A percentile compares a stretch with the other conserved stretches of the same genome.
Evolutionary conservation across 495 filamentous ascomycete species (phyloP).

Genomic region (Apodospora peruviana): DNA sequence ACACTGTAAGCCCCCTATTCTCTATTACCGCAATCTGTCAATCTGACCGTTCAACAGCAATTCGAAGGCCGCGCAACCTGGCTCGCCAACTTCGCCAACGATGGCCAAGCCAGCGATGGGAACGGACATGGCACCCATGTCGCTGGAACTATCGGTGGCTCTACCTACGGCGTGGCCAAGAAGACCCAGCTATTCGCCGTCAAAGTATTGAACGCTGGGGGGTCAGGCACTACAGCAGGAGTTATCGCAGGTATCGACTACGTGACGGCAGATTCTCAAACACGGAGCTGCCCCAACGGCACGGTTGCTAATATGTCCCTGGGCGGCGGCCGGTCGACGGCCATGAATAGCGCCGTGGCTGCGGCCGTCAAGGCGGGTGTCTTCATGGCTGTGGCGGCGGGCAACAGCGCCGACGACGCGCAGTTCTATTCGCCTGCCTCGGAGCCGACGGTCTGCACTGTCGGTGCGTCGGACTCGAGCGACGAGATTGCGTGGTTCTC

Average conservation of each 20-base stretch:
- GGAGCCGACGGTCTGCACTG: constrained; percentile 51
- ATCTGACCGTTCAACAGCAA: constrained; percentile 17
- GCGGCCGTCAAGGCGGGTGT: constrained; percentile 44
- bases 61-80: constrained; percentile 53
- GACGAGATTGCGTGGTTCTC: constrained; percentile 52
- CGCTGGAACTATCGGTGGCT: constrained; percentile 57
- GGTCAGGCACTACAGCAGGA: constrained; percentile 32
- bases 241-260: constrained; percentile 44
- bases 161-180: constrained; percentile 61
- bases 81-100: constrained; percentile 31
- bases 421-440: constrained; percentile 46
- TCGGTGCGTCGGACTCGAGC: constrained; percentile 45
- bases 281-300: constrained; percentile 30
- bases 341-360: constrained; percentile 47
- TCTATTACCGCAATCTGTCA: neutral
- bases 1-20: constrained; percentile 31
- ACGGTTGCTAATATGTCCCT: constrained; percentile 48
- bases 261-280: constrained; percentile 28
- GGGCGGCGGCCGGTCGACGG: constrained; percentile 43
- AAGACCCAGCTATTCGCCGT: constrained; percentile 59
- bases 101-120: constrained; percentile 30
- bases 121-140: constrained; percentile 58
- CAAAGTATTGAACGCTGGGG: constrained; percentile 55
- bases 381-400: constrained; percentile 49
- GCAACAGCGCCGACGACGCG: constrained; percentile 42